Conservation (phyloP, 129 eudicot genomes). For the Saussurea involucrata region DNA sequence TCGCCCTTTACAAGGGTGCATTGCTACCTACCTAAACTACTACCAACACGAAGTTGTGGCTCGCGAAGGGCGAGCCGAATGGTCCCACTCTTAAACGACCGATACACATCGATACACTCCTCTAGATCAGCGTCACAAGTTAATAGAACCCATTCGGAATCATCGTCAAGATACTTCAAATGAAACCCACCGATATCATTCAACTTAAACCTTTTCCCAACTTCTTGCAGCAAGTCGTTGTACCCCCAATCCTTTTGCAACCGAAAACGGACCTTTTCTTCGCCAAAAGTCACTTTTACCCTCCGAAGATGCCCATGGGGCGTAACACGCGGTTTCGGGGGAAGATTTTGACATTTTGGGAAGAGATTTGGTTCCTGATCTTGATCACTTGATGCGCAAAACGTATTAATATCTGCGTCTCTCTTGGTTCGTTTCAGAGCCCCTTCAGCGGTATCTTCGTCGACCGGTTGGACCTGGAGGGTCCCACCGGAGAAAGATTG, state of each 20-base stretch:
- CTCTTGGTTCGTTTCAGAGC: constrained; percentile 46
- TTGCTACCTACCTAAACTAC: constrained; percentile 74
- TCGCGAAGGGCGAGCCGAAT: constrained; percentile 54
- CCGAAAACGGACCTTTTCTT: constrained; percentile 78
- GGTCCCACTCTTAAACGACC: constrained; percentile 43
- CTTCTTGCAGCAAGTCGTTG: constrained; percentile 55
- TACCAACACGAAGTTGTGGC: constrained; percentile 50
- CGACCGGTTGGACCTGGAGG: constrained; percentile 8
- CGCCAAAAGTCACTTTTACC: constrained; percentile 74
- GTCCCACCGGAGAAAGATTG: constrained; percentile 64
- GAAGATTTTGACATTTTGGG: constrained; percentile 19
- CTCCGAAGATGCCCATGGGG: constrained; percentile 40
- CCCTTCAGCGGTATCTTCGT: constrained; percentile 26
- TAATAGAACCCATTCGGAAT: constrained; percentile 82
- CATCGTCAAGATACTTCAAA: constrained; percentile 86
- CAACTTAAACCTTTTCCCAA: constrained; percentile 56
- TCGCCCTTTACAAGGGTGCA: constrained; percentile 30
- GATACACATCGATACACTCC: constrained; percentile 80
- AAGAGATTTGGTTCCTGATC: constrained; percentile 39
- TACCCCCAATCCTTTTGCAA: constrained; percentile 59
- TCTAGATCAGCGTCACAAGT: constrained; percentile 88
- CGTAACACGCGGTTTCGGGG: constrained; percentile 29
- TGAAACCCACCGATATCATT: constrained; percentile 46
- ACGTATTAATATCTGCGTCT: constrained; percentile 35
- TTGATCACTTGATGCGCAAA: constrained; percentile 31